These are phyloP conservation scores for Pichia cephalocereana DNA, from an alignment of 805 yeast species.

Conservation along the genomic window DNA sequence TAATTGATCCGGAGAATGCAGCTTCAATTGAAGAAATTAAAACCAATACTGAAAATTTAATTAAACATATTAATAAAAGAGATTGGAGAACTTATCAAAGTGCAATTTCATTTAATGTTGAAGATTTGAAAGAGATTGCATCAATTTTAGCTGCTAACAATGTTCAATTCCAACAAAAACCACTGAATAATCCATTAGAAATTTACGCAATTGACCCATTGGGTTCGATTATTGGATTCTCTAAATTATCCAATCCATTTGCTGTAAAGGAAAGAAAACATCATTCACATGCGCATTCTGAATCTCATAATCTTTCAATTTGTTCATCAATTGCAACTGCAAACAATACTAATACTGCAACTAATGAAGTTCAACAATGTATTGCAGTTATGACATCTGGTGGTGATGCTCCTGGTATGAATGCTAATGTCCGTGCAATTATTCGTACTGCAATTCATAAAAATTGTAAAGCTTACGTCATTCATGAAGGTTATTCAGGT, in stretches of 20 bases:
- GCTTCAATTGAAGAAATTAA: constrained; percentile 19
- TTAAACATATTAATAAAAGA: constrained; percentile 20
- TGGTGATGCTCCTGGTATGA: constrained; percentile 80
- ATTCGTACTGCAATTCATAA: constrained; percentile 57
- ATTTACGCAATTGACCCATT: constrained; percentile 75
- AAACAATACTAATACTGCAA: constrained; percentile 1
- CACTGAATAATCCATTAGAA: constrained; percentile 69
- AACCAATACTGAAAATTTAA: constrained; percentile 21
- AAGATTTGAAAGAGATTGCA: constrained; percentile 31
- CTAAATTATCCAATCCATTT: constrained; percentile 49
- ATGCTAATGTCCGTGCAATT: constrained; percentile 66
- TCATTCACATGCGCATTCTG: neutral
- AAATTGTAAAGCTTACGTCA: constrained; percentile 59
- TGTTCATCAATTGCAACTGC: no score
- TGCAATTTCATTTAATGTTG: constrained; percentile 37
- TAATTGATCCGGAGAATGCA: constrained; percentile 19
- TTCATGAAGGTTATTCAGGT: constrained; percentile 70
- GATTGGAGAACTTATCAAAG: constrained; percentile 46
- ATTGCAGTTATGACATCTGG: constrained; percentile 77
- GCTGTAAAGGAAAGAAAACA: constrained; percentile 14
- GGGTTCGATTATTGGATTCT: constrained; percentile 75
- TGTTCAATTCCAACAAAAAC: constrained; percentile 46
- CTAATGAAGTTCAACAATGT: constrained; percentile 1
- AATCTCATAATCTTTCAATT: neutral
- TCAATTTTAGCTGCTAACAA: constrained; percentile 24